These are phyloP conservation scores for Styphnolobium japonicum DNA, from an alignment of 306 rosid genomes.

Conservation along the genomic window DNA sequence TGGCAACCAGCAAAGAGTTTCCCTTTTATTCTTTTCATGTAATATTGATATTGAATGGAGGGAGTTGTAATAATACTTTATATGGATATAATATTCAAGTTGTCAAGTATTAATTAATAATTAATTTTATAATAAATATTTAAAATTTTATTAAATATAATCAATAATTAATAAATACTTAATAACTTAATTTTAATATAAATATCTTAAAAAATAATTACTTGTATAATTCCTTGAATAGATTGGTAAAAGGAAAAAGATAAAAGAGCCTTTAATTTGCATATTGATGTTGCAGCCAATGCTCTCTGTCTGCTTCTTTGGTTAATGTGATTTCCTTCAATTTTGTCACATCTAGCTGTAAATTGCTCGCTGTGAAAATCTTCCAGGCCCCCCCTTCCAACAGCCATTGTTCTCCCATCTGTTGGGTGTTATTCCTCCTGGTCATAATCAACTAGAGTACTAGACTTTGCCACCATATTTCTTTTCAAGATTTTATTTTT, in stretches of 20 bases:
- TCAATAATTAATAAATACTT: no score
- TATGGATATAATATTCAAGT: no score
- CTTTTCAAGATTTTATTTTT: neutral
- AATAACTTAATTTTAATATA: no score
- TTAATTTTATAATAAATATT: no score
- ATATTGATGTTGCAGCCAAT: constrained; percentile 13
- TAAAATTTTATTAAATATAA: no score
- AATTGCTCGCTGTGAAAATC: neutral
- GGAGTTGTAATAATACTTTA: no score
- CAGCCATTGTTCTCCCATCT: neutral
- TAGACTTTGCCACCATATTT: neutral
- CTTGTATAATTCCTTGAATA: no score
- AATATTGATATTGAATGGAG: no score
- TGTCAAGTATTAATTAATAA: no score
- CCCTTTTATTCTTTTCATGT: no score
- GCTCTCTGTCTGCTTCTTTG: neutral
- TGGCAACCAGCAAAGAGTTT: no score
- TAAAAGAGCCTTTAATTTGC: neutral
- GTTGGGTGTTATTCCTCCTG: neutral
- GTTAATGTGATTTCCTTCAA: neutral
- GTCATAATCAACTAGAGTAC: constrained; percentile 9
- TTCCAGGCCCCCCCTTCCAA: neutral
- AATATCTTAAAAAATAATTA: no score
- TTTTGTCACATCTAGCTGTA: neutral
- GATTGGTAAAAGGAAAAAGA: neutral